phyloP scores from a whole-genome alignment of 108 stramenopile species.

The Ochromonas danica region DNA sequence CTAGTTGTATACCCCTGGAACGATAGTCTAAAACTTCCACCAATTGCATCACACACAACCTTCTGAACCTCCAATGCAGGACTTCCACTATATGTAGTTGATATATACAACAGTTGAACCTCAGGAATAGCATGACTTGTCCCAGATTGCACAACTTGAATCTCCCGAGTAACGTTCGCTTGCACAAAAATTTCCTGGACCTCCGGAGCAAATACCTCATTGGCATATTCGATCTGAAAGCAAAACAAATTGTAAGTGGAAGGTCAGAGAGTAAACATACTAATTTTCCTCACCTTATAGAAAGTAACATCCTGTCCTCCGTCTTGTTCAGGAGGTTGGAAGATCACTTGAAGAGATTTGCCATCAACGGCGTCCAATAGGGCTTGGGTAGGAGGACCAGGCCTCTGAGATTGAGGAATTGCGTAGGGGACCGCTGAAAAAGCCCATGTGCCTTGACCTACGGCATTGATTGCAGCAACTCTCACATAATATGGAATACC shows the following conservation, averaged over 20 bases:
- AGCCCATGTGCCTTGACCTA: constrained; percentile 63
- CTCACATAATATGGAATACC: constrained; percentile 71
- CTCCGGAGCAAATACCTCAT: constrained; percentile 62
- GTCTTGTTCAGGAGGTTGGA: constrained; percentile 57
- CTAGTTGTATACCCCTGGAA: constrained; percentile 62
- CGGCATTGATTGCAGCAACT: constrained; percentile 63
- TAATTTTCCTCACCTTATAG: constrained; percentile 47
- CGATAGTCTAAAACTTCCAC: constrained; percentile 64
- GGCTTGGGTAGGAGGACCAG: constrained; percentile 60
- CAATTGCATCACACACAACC: constrained; percentile 69
- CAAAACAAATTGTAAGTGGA: too few species aligned
- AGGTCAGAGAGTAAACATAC: too few species aligned
- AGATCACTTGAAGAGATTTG: constrained; percentile 56
- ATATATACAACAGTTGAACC: constrained; percentile 30
- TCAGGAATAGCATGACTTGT: constrained; percentile 29
- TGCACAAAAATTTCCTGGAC: constrained; percentile 53
- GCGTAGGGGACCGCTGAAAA: constrained; percentile 61
- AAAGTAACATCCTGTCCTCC: constrained; percentile 63
- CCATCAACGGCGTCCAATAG: constrained; percentile 57
- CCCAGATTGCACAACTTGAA: constrained; percentile 47
- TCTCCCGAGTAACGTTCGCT: constrained; percentile 31
- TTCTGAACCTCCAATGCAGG: constrained; percentile 48
- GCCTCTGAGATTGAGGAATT: constrained; percentile 64
- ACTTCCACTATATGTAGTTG: constrained; percentile 32
- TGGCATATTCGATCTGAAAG: constrained; percentile 62